phyloP scores from a whole-genome alignment of 1,284 basidiomycete genomes.

The Cutaneotrichosporon spelunceum region DNA sequence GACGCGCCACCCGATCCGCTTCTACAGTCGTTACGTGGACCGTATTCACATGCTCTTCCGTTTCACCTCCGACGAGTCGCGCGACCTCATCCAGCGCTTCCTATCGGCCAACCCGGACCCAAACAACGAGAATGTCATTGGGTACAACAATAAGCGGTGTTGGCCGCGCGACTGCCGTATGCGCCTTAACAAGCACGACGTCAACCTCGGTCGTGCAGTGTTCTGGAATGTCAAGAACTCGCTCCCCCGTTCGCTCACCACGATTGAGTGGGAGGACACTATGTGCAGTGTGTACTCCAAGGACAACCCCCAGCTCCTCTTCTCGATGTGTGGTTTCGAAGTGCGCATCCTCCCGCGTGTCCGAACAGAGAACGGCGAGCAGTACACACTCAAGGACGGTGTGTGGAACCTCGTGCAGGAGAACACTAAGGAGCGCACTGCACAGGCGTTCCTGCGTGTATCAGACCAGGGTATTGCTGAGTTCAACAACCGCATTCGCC shows the following conservation, averaged over 20 bases:
- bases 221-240: conserved; percentile 99
- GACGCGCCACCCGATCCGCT: conserved; percentile 86
- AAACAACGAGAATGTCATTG: conserved; percentile 97
- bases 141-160: conserved; percentile 98
- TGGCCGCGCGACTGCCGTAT: conserved; percentile 99
- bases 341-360: conserved; percentile 86
- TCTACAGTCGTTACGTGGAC: conserved; percentile 94
- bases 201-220: conserved; percentile 95
- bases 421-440: conserved; percentile 93
- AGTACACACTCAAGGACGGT: conserved; percentile 92
- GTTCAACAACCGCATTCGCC: conserved; percentile 94
- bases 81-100: conserved; percentile 96
- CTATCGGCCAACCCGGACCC: conserved; percentile 96
- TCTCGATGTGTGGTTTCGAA: conserved; percentile 98
- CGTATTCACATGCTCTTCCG: conserved; percentile 92
- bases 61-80: conserved; percentile 95
- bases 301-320: conserved; percentile 95
- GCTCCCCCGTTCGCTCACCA: conserved; percentile 89
- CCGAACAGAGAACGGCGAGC: conserved; percentile 88
- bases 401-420: conserved; percentile 97
- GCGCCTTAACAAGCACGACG: conserved; percentile 99
- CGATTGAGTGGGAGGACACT: conserved; percentile 98
- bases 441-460: conserved; percentile 94
- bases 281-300: conserved; percentile 95
- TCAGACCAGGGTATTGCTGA: conserved; percentile 95